phyloP scores from a whole-genome alignment of 805 yeast species.

The Kuraishia hungarica region DNA sequence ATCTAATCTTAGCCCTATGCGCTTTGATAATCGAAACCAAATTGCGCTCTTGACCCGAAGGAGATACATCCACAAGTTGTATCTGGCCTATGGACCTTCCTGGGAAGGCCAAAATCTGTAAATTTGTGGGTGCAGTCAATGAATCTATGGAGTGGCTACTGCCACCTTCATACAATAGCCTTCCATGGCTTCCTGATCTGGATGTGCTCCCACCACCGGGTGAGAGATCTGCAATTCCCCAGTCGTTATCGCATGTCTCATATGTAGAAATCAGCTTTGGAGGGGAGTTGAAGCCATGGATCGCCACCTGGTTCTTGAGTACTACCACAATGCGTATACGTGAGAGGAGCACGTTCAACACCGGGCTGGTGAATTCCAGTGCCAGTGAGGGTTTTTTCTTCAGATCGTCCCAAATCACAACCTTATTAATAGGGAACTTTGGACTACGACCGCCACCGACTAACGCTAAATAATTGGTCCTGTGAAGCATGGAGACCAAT shows the following conservation, averaged over 20 bases:
- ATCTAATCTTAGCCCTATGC: conserved; percentile 58
- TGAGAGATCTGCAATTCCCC: conserved; percentile 49
- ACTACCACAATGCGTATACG: conserved; percentile 71
- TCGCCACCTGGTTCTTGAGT: conserved; percentile 53
- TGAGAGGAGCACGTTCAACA: conserved; percentile 66
- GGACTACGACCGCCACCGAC: conserved; percentile 88
- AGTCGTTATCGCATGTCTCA: conserved; percentile 57
- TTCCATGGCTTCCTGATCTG: background rate
- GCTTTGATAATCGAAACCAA: conserved; percentile 67
- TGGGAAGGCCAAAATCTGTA: conserved; percentile 66
- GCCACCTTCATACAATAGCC: background rate
- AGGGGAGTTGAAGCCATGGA: conserved; percentile 75
- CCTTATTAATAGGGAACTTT: conserved; percentile 66
- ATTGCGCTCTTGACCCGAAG: conserved; percentile 53
- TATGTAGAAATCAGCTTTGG: conserved; percentile 58
- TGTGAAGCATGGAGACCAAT: conserved; percentile 68
- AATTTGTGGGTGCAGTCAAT: conserved; percentile 11
- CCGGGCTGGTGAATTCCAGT: conserved; percentile 70
- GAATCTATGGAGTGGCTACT: conserved; percentile 6
- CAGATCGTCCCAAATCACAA: conserved; percentile 88
- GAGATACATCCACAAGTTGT: conserved; percentile 68
- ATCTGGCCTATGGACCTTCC: conserved; percentile 70
- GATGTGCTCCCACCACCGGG: background rate
- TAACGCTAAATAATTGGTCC: conserved; percentile 84
- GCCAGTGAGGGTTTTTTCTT: conserved; percentile 65